Evolutionary conservation across 2,329 filamentous ascomycete genomes (phyloP), one percentile per base, ranked within the genome.

Genomic region (Alternaria longipes): DNA sequence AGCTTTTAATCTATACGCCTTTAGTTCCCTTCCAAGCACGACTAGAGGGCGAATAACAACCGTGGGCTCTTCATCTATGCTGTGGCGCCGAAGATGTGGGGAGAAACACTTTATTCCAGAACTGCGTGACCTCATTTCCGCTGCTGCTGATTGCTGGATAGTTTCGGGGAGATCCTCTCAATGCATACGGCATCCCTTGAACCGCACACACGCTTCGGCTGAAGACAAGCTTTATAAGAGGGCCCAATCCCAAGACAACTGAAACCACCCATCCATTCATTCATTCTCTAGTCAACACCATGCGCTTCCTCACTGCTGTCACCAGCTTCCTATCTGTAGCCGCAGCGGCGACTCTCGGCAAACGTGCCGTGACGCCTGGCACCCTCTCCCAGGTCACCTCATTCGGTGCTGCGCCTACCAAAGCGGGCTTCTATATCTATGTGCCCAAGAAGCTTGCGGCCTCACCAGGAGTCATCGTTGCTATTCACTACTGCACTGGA

Each of bases 401-500:
- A 52, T 84, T 81, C 49, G 81, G 81, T 2, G 72, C 41, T 2
- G 72, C 44, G 55, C 80, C 82, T 11, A 83, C 81, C 24, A 67
- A 83, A 30, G 83, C 83, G 5, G 77, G 76, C 16, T 86, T 87
- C 75, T 85, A 83, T 78, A 84, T 87, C 59, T 84, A 84, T 57
- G 81, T 83, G 16, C 81, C 81, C 3, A 77, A 78, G 28, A 80
- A 80, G 59, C 79, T 84, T 26, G 78, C 80, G 3, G 52, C 79
- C 1, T 81, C 74, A 6, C 85, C 86, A 0, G 82, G 83, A 3
- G 79, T 88, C 44, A 74, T 88, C 14, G 85, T 87, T 41, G 86
- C 84, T 14, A 58, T 77, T 4, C 87, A 89, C 76, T 87, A 84
- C 81, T 89, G 87, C 76, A 81, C 82, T 49, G 86, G 87, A 26